Base-by-base conservation (phyloP, 2,329 filamentous ascomycete genomes). In the Ophiostoma tasmaniense region DNA sequence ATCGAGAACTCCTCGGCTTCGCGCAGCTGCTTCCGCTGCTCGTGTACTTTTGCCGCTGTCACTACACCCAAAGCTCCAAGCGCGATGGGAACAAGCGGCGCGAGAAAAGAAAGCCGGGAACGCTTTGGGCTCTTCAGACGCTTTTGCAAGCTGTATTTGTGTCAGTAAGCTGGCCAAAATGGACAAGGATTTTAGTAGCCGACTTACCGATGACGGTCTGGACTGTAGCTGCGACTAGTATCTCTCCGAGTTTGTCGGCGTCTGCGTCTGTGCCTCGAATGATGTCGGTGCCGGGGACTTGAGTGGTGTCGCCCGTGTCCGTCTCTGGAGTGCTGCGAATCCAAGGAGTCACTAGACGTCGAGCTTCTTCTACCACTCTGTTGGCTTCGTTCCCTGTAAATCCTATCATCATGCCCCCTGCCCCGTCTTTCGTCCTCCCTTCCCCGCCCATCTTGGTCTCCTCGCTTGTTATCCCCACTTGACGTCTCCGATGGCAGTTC, bases 401-500 rank as follows among this genome's bases (percentile, higher is more conserved):
- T 22, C 8, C 3, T 37, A 8, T 2, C 20, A 20, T 22, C 61
- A 22, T 33, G 20, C 11, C n/a, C 8, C n/a, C 20, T 37, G 4
- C 22, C 30, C 5, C 7, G n/a, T 28, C 55, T 61, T 30, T 28
- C 55, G 5, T 61, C 25, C 30, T 35, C 59, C 13, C 25, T 25
- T 33, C 14, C 59, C 7, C 14, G 14, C 42, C 14, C 13, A 25
- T 39, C 59, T 33, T 25, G 17, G 11, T 14, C 55, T 11, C 17
- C 20, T 42, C 66, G 3, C 13, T 4, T 64, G 2, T 45, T 67
- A 13, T 35, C 20, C 11, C 62, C 68, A 0, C 64, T 37, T 1
- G 71, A 71, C 1, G 72, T 71, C 13, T 71, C 71, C 3, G 71
- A 71, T 20, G 71, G 72, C n/a, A 72, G 30, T 1, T n/a, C 61